These are phyloP conservation scores for Tremella fuciformis DNA, from an alignment of 768 basidiomycete species.

Conservation along the genomic window DNA sequence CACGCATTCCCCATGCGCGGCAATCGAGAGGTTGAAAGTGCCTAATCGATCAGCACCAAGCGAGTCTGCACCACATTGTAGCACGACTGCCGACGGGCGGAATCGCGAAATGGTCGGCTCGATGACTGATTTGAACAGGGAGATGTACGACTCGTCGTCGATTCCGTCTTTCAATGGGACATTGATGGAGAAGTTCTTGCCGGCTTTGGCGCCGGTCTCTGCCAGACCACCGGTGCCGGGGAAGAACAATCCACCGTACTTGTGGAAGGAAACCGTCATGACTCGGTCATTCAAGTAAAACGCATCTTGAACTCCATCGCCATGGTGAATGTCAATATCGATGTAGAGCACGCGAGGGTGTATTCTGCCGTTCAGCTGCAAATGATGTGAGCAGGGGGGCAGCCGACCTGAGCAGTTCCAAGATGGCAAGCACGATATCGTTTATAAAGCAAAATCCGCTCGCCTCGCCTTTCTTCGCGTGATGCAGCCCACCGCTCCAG, in stretches of 20 bases:
- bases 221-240: conserved; percentile 94
- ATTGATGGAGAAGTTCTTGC: conserved; percentile 93
- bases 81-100: conserved; percentile 81
- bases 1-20: conserved; percentile 96
- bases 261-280: conserved; percentile 98
- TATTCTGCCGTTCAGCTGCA: conserved; percentile 58
- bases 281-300: conserved; percentile 98
- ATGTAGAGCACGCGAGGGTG: conserved; percentile 94
- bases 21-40: conserved; percentile 95
- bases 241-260: conserved; percentile 98
- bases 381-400: not conserved
- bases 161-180: conserved; percentile 94
- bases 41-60: conserved; percentile 91
- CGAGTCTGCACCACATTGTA: conserved; percentile 96
- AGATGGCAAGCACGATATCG: conserved; percentile 89
- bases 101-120: conserved; percentile 88
- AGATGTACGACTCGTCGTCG: conserved; percentile 94
- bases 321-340: conserved; percentile 98
- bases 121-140: conserved; percentile 92
- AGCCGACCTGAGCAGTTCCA: conserved; percentile 76
- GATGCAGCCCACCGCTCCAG: conserved; percentile 97
- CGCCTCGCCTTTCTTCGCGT: conserved; percentile 95
- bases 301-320: conserved; percentile 95
- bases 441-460: conserved; percentile 99
- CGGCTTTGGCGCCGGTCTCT: conserved; percentile 73